A percentile compares a stretch with the other conserved stretches of the same genome.
Evolutionary conservation across 208 protist genomes (phyloP).

Genomic region (Acanthamoeba healyi): DNA sequence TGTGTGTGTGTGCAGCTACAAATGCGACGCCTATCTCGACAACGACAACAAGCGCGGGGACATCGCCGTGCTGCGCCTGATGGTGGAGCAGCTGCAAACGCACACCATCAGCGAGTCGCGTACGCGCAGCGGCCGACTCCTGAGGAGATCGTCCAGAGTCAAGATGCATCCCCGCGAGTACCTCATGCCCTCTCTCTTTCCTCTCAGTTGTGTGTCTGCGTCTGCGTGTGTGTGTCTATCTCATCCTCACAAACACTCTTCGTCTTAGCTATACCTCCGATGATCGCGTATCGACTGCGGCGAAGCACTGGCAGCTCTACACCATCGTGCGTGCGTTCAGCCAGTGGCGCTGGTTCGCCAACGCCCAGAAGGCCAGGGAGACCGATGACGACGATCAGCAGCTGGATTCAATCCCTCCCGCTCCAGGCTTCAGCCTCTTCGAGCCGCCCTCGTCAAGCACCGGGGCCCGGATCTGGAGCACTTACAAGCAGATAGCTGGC

Average conservation of each 20-base stretch:
- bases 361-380: constrained; percentile 13
- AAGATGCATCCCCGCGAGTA: constrained; percentile 34
- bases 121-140: constrained; percentile 33
- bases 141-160: not conserved
- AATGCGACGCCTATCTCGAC: constrained; percentile 60
- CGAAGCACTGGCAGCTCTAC: constrained; percentile 63
- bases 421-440: not conserved
- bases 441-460: not conserved
- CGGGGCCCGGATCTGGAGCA: no score
- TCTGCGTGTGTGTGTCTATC: no score
- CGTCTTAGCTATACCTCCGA: constrained; percentile 56
- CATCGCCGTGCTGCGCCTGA: not conserved
- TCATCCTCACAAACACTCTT: no score
- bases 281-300: constrained; percentile 53
- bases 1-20: constrained; percentile 46
- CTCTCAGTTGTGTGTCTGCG: no score
- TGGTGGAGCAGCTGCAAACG: constrained; percentile 52
- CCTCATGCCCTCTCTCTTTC: not conserved
- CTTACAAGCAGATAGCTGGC: no score
- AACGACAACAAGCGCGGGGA: constrained; percentile 68
- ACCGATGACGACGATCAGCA: not conserved
- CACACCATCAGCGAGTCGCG: constrained; percentile 73
- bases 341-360: constrained; percentile 43
- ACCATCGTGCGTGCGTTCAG: constrained; percentile 19
- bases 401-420: not conserved